phyloP scores from a whole-genome alignment of 495 filamentous ascomycete genomes.

The Bathelium albidoporum region DNA sequence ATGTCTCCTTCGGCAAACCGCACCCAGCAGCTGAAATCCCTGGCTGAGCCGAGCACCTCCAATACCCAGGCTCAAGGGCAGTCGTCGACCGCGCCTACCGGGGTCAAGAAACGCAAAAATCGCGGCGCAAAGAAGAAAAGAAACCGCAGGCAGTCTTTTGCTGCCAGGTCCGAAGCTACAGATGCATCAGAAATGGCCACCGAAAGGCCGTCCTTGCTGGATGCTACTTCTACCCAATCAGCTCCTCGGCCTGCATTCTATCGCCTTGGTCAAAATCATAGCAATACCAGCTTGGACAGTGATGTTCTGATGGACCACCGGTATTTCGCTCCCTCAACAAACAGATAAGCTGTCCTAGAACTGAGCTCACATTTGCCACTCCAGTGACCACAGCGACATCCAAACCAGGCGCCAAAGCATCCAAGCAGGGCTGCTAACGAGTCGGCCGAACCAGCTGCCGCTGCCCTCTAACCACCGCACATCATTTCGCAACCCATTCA shows the following conservation, averaged over 20 bases:
- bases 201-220: conserved; percentile 24
- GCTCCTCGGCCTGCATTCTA: conserved; percentile 26
- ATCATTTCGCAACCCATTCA: conserved; percentile 1
- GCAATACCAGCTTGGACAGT: conserved; percentile 32
- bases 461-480: conserved; percentile 3
- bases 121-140: conserved; percentile 49
- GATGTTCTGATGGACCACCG: conserved; percentile 33
- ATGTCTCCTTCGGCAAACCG: background rate
- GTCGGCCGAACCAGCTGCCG: background rate
- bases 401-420: conserved; percentile 10
- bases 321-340: conserved; percentile 12
- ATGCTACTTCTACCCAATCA: conserved; percentile 23
- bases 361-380: conserved; percentile 10
- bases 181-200: conserved; percentile 20
- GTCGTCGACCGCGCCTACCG: conserved; percentile 10
- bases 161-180: conserved; percentile 36
- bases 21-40: background rate
- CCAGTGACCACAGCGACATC: conserved; percentile 1
- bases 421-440: background rate
- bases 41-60: background rate
- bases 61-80: background rate
- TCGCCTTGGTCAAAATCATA: conserved; percentile 22
- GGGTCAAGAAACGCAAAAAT: conserved; percentile 38
- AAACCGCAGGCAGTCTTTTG: conserved; percentile 54
- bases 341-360: conserved; percentile 10